Evolutionary conservation across 306 rosid species (phyloP).

Genomic region (Senna siamea): DNA sequence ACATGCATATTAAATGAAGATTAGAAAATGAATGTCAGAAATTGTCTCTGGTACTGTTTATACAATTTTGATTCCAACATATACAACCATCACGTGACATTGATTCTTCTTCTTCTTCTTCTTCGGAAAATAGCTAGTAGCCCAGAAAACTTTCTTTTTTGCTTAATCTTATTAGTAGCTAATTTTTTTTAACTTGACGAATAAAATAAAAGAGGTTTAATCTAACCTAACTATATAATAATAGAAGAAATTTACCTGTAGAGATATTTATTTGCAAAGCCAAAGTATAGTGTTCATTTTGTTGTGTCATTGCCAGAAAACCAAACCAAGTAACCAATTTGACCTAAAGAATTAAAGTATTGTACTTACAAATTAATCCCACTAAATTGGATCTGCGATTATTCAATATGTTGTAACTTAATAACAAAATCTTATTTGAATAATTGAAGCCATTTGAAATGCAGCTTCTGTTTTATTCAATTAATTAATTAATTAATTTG

Average conservation of each 20-base stretch:
- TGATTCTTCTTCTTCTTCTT: background rate
- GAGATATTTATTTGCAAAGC: background rate
- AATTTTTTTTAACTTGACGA: background rate
- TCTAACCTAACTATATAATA: background rate
- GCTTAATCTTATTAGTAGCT: no score
- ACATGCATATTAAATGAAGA: slow-evolving; percentile 33
- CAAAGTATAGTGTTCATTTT: background rate
- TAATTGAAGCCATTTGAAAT: background rate
- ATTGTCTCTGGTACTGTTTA: slow-evolving; percentile 29
- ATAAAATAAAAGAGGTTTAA: background rate
- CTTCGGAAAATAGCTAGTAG: no score
- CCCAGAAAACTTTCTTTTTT: no score
- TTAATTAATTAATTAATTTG: slow-evolving; percentile 9
- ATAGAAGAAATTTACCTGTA: no score
- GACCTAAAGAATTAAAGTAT: background rate
- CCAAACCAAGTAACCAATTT: background rate
- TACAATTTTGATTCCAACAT: slow-evolving; percentile 32
- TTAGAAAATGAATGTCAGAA: slow-evolving; percentile 42
- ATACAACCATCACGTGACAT: slow-evolving; percentile 17
- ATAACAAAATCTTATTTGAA: no score
- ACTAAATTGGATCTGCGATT: no score
- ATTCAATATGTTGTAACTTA: no score
- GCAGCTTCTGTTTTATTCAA: background rate
- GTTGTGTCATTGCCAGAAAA: background rate
- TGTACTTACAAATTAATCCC: no score